Conservation (phyloP, 768 basidiomycete species). For the Basidioascus undulatus region DNA sequence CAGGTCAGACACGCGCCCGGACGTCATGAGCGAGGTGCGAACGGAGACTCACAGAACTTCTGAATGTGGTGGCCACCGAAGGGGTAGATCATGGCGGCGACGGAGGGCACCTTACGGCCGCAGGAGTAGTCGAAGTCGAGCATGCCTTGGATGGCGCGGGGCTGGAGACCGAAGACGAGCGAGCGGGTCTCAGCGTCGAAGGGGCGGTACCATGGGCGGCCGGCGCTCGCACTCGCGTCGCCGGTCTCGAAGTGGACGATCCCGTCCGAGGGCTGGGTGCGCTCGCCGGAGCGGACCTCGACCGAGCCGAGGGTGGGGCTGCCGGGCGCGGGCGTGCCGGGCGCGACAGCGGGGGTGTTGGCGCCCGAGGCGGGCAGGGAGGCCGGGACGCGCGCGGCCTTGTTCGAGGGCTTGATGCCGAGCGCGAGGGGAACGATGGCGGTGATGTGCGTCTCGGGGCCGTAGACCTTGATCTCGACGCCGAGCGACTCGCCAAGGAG, state of each 20-base stretch:
- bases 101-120: slow-evolving; percentile 67
- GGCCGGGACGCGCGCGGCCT: slow-evolving; percentile 16
- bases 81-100: slow-evolving; percentile 99
- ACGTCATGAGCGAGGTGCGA: not conserved
- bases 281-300: slow-evolving; percentile 32
- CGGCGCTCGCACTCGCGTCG: slow-evolving; percentile 13
- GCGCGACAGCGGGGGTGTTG: slow-evolving; percentile 28
- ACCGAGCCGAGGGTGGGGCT: slow-evolving; percentile 36
- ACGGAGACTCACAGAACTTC: slow-evolving; percentile 25
- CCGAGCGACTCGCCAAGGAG: slow-evolving; percentile 86
- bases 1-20: no score
- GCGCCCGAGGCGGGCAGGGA: slow-evolving; percentile 19
- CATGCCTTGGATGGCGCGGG: slow-evolving; percentile 94
- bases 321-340: slow-evolving; percentile 18
- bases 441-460: slow-evolving; percentile 95
- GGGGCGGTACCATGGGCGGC: slow-evolving; percentile 61
- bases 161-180: slow-evolving; percentile 95
- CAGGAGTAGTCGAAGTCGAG: slow-evolving; percentile 99
- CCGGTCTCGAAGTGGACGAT: slow-evolving; percentile 60
- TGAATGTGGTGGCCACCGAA: slow-evolving; percentile 99
- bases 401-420: slow-evolving; percentile 44
- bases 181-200: slow-evolving; percentile 85
- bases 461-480: slow-evolving; percentile 81
- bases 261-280: slow-evolving; percentile 62
- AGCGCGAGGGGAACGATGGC: slow-evolving; percentile 97